These are phyloP conservation scores for Hansenula lynferdii DNA, from an alignment of 1,139 yeast genomes.

Conservation along the genomic window DNA sequence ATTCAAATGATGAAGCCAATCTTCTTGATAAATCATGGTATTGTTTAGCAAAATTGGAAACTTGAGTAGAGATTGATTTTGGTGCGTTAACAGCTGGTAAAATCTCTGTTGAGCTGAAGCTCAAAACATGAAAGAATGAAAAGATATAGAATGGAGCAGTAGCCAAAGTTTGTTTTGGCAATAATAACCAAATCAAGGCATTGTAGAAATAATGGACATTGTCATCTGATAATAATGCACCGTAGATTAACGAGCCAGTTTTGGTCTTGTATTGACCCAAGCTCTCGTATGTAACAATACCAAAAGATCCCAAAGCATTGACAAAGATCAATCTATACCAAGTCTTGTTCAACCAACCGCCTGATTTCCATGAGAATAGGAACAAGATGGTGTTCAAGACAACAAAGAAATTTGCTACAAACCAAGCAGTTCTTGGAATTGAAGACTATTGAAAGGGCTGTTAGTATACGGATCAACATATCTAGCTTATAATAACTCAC, in stretches of 20 bases:
- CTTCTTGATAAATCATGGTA: constrained; percentile 70
- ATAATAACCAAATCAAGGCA: constrained; percentile 52
- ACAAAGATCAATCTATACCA: constrained; percentile 61
- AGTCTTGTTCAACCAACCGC: constrained; percentile 30
- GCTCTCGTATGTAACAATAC: constrained; percentile 64
- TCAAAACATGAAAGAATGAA: constrained; percentile 68
- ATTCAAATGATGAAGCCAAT: constrained; percentile 68
- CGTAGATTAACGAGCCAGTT: constrained; percentile 22
- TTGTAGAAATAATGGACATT: constrained; percentile 61
- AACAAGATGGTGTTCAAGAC: constrained; percentile 51
- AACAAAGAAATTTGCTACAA: constrained; percentile 62
- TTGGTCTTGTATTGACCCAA: constrained; percentile 4
- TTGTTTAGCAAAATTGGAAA: constrained; percentile 42
- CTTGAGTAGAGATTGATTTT: background rate
- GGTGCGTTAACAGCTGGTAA: constrained; percentile 32
- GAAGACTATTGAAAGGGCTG: too few relatives aligned
- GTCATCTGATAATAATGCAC: constrained; percentile 48
- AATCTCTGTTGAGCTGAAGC: constrained; percentile 55
- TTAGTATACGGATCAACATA: too few relatives aligned
- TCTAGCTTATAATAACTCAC: background rate
- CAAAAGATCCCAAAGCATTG: constrained; percentile 71
- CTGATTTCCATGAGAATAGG: constrained; percentile 41
- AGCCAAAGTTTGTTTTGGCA: constrained; percentile 51
- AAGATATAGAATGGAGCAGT: constrained; percentile 63
- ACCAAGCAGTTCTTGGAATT: constrained; percentile 31